phyloP scores from a whole-genome alignment of 1,284 basidiomycete species.

The Sporisorium graminicola region DNA sequence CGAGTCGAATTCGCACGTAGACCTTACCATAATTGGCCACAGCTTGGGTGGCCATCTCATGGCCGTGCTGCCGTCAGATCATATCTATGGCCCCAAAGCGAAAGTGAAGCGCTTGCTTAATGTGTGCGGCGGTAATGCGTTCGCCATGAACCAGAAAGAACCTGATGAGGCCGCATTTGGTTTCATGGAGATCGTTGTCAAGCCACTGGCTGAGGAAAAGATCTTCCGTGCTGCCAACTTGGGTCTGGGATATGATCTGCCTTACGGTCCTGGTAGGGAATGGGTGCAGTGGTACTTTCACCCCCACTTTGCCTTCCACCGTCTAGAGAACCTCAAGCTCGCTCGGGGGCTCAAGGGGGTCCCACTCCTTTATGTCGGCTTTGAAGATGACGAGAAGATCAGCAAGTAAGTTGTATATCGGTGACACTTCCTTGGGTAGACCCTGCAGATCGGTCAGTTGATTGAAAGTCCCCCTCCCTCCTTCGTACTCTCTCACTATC shows the following conservation, averaged over 20 bases:
- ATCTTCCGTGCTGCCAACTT: conserved; percentile 53
- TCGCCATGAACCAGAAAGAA: conserved; percentile 46
- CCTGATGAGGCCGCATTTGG: conserved; percentile 53
- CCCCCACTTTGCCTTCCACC: conserved; percentile 55
- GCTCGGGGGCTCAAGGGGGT: conserved; percentile 35
- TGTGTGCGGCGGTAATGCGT: conserved; percentile 60
- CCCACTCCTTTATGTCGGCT: conserved; percentile 52
- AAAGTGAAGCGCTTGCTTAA: conserved; percentile 51
- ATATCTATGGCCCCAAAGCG: conserved; percentile 47
- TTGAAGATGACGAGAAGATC: conserved; percentile 61
- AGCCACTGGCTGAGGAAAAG: conserved; percentile 52
- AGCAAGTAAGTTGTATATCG: conserved; percentile 31
- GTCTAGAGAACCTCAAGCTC: conserved; percentile 41
- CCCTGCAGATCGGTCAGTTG: background rate
- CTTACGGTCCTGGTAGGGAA: conserved; percentile 54
- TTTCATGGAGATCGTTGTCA: conserved; percentile 52
- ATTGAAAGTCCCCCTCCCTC: background rate
- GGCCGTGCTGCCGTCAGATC: conserved; percentile 33
- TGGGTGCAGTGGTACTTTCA: conserved; percentile 61
- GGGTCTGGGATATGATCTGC: conserved; percentile 59
- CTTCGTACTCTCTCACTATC: background rate
- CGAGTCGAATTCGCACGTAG: conserved; percentile 33
- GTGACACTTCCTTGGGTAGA: too few species aligned
- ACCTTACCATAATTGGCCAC: conserved; percentile 53
- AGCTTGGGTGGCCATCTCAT: conserved; percentile 59